phyloP scores from a whole-genome alignment of 2,329 filamentous ascomycete genomes.

The Colletotrichum melonis region DNA sequence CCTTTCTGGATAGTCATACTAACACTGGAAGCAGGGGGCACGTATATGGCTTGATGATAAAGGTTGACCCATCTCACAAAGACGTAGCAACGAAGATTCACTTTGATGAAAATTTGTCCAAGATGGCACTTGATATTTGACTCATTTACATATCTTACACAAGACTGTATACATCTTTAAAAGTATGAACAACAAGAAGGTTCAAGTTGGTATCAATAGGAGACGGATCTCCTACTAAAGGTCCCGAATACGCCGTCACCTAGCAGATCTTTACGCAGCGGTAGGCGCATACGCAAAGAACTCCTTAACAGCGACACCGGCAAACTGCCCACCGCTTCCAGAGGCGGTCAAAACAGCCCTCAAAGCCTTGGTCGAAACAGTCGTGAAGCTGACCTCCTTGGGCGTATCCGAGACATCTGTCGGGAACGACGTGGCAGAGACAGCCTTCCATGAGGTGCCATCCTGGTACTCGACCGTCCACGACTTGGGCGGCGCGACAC shows the following conservation, averaged over 20 bases:
- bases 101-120: too few species aligned
- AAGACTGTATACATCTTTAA: not conserved
- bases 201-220: not conserved
- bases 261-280: not conserved
- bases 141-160: too few species aligned
- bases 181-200: not conserved
- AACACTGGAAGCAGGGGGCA: too few species aligned
- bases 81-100: too few species aligned
- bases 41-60: too few species aligned
- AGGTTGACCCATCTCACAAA: too few species aligned
- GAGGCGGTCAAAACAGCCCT: constrained; percentile 40
- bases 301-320: constrained; percentile 42
- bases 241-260: too few species aligned
- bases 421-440: constrained; percentile 40
- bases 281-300: constrained; percentile 38
- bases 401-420: constrained; percentile 42
- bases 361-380: constrained; percentile 40
- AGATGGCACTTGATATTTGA: too few species aligned
- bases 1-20: too few species aligned
- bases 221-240: too few species aligned
- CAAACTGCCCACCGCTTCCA: constrained; percentile 37
- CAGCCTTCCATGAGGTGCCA: constrained; percentile 37
- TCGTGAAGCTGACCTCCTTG: constrained; percentile 42
- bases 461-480: constrained; percentile 43
- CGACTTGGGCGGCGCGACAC: constrained; percentile 43